These are phyloP conservation scores for Xerocomus brunneocitrinus DNA, from an alignment of 768 basidiomycete species.

Conservation along the genomic window DNA sequence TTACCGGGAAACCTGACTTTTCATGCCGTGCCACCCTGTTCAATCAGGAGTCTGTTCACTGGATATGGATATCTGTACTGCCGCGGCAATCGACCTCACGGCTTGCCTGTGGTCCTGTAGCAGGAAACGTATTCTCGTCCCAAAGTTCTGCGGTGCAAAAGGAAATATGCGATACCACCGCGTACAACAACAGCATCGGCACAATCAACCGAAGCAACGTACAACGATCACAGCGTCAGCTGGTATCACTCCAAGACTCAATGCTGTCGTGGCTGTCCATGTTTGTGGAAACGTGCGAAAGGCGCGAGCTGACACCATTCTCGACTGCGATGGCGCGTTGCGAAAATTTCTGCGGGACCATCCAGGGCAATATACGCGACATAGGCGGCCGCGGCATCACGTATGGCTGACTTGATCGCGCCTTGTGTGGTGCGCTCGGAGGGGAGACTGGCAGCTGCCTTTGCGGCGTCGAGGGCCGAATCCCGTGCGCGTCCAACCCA, in stretches of 20 bases:
- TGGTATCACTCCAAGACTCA: slow-evolving; percentile 33
- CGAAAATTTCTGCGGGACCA: slow-evolving; percentile 16
- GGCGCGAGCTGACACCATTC: slow-evolving; percentile 5
- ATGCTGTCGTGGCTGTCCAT: slow-evolving; percentile 31
- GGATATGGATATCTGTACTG: background rate
- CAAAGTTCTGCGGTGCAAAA: background rate
- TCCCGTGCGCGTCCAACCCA: background rate
- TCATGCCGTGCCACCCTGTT: background rate
- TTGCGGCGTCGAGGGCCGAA: slow-evolving; percentile 18
- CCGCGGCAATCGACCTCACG: background rate
- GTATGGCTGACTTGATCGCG: slow-evolving; percentile 14
- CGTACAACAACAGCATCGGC: slow-evolving; percentile 13
- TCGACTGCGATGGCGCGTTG: slow-evolving; percentile 1
- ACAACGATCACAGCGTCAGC: background rate
- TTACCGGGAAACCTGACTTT: background rate
- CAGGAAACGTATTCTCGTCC: background rate
- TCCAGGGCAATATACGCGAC: slow-evolving; percentile 28
- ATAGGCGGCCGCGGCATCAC: slow-evolving; percentile 6
- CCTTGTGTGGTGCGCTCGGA: slow-evolving; percentile 26
- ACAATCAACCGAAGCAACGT: slow-evolving; percentile 5
- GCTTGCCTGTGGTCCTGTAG: background rate
- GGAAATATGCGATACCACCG: background rate
- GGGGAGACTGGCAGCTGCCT: slow-evolving; percentile 15
- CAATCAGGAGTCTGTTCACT: background rate
- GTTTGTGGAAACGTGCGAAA: slow-evolving; percentile 6